Base-by-base conservation (phyloP, 371 early-diverging fungal species). In the Massospora cicadina region DNA sequence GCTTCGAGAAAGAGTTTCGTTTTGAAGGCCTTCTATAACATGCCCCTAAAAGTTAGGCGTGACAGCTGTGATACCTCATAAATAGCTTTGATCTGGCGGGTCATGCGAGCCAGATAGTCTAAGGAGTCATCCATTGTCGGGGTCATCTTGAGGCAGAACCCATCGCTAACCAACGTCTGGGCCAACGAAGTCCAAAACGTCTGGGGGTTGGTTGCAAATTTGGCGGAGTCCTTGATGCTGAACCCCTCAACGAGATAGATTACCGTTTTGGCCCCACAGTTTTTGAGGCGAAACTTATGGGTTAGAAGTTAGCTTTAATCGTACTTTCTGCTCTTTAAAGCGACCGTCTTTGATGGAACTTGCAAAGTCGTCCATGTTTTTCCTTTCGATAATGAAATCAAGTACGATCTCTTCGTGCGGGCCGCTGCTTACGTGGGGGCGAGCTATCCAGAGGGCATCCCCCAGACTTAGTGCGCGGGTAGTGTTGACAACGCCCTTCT, bases 321-420 rank as follows among this genome's bases (percentile, higher is more conserved):
- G 25, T 59, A 83, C 82, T 79, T 98, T 98, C 78, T 99, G 98
- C 68, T 98, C 99, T 25, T 75, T 78, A 72, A 84, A 96, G 28
- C 99, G 80, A 0, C 96, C 95, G 71, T 98, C 98, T 53, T 87
- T 86, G 65, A 98, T 95, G 72, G 93, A 92, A 0, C 77, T 69
- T 0, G 89, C 81, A 58, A 99, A 73, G 74, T 99, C 99, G 65
- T 91, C 91, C 77, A 89, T 76, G 23, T 89, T 80, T 71, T 99
- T 99, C 28, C 99, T 81, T 72, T 99, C 99, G 1, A 95, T 70
- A 17, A 98, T 74, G 63, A 81, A 82, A 68, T 91, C 91, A 25
- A 95, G 72, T 13, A 93, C 85, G 21, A 91, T 71, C 63, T 93
- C 94, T 12, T 81, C 79, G 0, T 66, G 58, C 2, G 72, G 65